Evolutionary conservation across 106 monocot species (phyloP), one percentile per base, ranked within the genome.

Genomic region (Dendrobium chrysotoxum): DNA sequence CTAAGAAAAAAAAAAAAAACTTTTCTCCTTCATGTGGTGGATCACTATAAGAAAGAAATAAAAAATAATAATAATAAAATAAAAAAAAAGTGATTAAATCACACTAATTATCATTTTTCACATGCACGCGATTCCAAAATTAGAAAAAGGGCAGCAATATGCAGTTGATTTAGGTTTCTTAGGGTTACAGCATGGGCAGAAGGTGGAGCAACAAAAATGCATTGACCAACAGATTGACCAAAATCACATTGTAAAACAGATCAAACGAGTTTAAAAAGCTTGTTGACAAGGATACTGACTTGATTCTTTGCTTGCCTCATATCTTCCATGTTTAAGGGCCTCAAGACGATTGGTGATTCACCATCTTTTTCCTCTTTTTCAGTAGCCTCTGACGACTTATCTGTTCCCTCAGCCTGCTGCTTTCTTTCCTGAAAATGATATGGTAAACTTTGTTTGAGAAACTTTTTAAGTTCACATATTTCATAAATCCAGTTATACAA

Each of bases 271-370:
- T 50, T 15, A 3, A 50, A 50, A 50, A 50, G 13, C 3, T 25
- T 65, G n/a, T n/a, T 71, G 10, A 65, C n/a, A 65, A 21, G 35
- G 13, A 35, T 40, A 78, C 83, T 86, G 53, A 90, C 95, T 76
- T 95, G 95, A 80, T 84, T 90, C 79, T 95, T 95, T 68, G 95
- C 95, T 18, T 90, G 85, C 76, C 85, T 88, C 84, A 95, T 83
- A 83, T 95, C 95, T 67, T 85, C 85, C 92, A 95, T 95, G 53
- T 80, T 92, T 72, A 95, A 82, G 35, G 87, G 85, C 46, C 95
- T 85, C 9, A 95, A 87, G 20, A 46, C 77, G 20, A 89, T 81
- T 74, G 84, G n/a, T 65, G 83, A 71, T 58, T 85, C 86, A 46
- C 38, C 50, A 40, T 72, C 73, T 61, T 87, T 84, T 76, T 64